Conservation (phyloP, 202 grass and related monocot genomes). For the Panicum virgatum region DNA sequence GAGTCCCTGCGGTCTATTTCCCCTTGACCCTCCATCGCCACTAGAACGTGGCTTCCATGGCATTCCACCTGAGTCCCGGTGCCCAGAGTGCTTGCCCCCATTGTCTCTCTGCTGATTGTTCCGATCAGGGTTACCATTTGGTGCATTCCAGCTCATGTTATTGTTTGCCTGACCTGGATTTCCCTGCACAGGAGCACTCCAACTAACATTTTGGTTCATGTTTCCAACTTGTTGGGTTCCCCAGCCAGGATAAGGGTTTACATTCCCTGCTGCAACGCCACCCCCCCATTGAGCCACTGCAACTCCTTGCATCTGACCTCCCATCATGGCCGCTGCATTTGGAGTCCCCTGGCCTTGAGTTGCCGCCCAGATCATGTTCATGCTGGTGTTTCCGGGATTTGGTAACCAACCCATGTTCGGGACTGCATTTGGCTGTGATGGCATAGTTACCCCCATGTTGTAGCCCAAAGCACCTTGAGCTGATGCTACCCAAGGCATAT, state of each 20-base stretch:
- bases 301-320: conserved; percentile 66
- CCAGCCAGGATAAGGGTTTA: conserved; percentile 58
- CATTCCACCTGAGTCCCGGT: conserved; percentile 39
- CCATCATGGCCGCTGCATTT: conserved; percentile 55
- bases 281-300: conserved; percentile 55
- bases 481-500: conserved; percentile 66
- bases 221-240: conserved; percentile 50
- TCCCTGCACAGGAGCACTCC: conserved; percentile 54
- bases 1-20: not conserved
- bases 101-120: conserved; percentile 54
- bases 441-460: conserved; percentile 63
- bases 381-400: conserved; percentile 62
- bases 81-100: conserved; percentile 50
- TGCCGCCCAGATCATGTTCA: conserved; percentile 66
- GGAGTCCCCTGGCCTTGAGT: conserved; percentile 50
- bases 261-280: conserved; percentile 53
- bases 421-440: conserved; percentile 61
- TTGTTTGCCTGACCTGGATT: conserved; percentile 64
- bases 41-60: conserved; percentile 42
- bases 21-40: conserved; percentile 46
- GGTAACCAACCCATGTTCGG: conserved; percentile 75
- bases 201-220: conserved; percentile 50
- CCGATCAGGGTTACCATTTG: conserved; percentile 49
- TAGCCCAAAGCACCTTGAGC: conserved; percentile 50
- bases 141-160: conserved; percentile 50